A percentile compares a stretch with the other conserved stretches of the same genome.
These are phyloP conservation scores for Petunia axillaris DNA, from an alignment of 257 asterid genomes.

Conservation along the genomic window DNA sequence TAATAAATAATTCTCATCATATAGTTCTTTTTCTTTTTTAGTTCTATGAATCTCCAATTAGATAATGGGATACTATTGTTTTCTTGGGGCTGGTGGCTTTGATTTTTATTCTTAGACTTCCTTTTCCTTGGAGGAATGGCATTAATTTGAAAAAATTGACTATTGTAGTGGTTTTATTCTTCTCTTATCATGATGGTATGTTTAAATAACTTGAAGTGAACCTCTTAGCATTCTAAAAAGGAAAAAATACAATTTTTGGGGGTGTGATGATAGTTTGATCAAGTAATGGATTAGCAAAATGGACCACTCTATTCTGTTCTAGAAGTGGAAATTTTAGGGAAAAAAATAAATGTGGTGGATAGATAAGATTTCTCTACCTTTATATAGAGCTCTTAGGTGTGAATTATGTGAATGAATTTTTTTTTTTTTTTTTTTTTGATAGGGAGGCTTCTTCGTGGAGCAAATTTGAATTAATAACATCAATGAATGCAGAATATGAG, in stretches of 20 bases:
- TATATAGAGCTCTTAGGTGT: no score
- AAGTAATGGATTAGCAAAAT: constrained; percentile 17
- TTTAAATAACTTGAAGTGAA: constrained; percentile 14
- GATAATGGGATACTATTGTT: neutral
- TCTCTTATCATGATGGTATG: constrained; percentile 7
- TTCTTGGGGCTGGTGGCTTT: neutral
- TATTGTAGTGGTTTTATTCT: constrained; percentile 11
- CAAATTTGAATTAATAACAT: no score
- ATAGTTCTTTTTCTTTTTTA: neutral
- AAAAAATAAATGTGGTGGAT: neutral
- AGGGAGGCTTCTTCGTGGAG: no score
- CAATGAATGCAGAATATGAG: no score
- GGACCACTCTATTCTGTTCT: constrained; percentile 29
- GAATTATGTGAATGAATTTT: no score
- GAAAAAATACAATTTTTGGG: constrained; percentile 15
- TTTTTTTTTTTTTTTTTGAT: no score
- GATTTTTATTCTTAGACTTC: neutral
- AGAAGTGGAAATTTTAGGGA: constrained; percentile 18
- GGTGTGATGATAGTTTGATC: constrained; percentile 9
- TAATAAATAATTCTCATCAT: neutral
- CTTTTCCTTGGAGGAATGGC: constrained; percentile 17
- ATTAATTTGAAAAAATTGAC: constrained; percentile 15
- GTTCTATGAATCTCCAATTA: neutral
- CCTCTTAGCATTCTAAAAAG: neutral
- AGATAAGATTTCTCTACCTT: no score